Evolutionary conservation across 495 filamentous ascomycete genomes (phyloP).

Genomic region (Penicillium paxilli): DNA sequence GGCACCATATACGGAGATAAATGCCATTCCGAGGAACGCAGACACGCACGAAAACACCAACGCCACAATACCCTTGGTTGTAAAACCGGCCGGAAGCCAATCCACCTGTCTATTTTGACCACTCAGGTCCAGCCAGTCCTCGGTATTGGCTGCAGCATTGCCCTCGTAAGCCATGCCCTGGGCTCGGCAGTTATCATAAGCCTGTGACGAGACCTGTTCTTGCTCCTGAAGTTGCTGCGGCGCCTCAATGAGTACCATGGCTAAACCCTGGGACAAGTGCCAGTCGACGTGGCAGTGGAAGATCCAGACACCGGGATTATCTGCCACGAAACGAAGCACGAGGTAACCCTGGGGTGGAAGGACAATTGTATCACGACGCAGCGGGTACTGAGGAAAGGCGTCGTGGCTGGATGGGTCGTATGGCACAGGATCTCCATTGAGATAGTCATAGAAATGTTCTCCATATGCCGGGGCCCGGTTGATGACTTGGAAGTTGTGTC

Average conservation of each 20-base stretch:
- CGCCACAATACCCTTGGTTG: slow-evolving; percentile 67
- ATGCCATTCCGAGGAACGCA: slow-evolving; percentile 70
- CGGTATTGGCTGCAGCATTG: slow-evolving; percentile 74
- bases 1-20: slow-evolving; percentile 67
- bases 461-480: slow-evolving; percentile 45
- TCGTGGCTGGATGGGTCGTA: slow-evolving; percentile 41
- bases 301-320: slow-evolving; percentile 63
- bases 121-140: slow-evolving; percentile 61
- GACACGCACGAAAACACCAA: slow-evolving; percentile 68
- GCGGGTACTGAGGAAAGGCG: slow-evolving; percentile 40
- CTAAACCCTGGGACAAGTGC: slow-evolving; percentile 53
- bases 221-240: slow-evolving; percentile 62
- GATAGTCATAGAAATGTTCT: slow-evolving; percentile 34
- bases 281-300: slow-evolving; percentile 71
- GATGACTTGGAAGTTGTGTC: slow-evolving; percentile 77
- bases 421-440: slow-evolving; percentile 34
- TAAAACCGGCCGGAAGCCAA: slow-evolving; percentile 71
- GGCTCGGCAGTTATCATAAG: slow-evolving; percentile 61
- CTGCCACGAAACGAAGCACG: slow-evolving; percentile 67
- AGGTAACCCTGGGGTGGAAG: slow-evolving; percentile 56
- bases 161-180: slow-evolving; percentile 47
- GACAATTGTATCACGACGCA: slow-evolving; percentile 58
- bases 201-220: slow-evolving; percentile 61
- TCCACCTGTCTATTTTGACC: slow-evolving; percentile 58
- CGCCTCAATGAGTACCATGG: slow-evolving; percentile 50